Percentiles rank a stretch among this genome's conserved stretches.
Evolutionary conservation across 2,329 filamentous ascomycete species (phyloP).

Genomic region (Pseudocercospora musae): DNA sequence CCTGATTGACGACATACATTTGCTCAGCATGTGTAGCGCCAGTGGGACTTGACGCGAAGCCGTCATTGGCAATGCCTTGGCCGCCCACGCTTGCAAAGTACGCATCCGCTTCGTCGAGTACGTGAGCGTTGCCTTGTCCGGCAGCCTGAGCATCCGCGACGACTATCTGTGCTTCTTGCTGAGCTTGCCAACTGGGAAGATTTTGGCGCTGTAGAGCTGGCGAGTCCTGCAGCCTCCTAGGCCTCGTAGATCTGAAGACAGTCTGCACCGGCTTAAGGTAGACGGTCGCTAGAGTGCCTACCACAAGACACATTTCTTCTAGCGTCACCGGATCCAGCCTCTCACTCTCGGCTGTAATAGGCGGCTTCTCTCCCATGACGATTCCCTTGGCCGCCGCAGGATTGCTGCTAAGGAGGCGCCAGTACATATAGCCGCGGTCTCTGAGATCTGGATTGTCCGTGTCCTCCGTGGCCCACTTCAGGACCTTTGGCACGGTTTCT

Average conservation of each 20-base stretch:
- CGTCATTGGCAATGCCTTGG: conserved; percentile 65
- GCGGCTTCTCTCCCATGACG: conserved; percentile 96
- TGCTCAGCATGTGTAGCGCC: conserved; percentile 40
- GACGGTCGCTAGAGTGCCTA: conserved; percentile 92
- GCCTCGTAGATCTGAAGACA: conserved; percentile 86
- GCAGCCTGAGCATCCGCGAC: conserved; percentile 22
- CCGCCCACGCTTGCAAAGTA: conserved; percentile 78
- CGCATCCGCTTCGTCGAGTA: conserved; percentile 74
- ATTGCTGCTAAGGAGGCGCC: conserved; percentile 90
- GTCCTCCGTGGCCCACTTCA: conserved; percentile 98
- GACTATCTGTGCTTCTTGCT: conserved; percentile 28
- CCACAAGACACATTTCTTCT: conserved; percentile 95
- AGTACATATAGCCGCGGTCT: conserved; percentile 98
- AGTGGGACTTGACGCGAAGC: conserved; percentile 39
- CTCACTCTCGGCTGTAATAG: conserved; percentile 94
- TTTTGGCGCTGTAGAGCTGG: conserved; percentile 78
- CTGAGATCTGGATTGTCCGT: conserved; percentile 98
- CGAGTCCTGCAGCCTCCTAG: conserved; percentile 73
- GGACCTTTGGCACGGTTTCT: conserved; percentile 84
- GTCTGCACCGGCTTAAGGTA: conserved; percentile 98
- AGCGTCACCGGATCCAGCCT: conserved; percentile 86
- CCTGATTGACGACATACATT: conserved; percentile 73
- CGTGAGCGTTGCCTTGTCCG: conserved; percentile 22
- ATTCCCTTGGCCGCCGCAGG: conserved; percentile 80
- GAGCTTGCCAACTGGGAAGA: conserved; percentile 56